A percentile compares a stretch with the other conserved stretches of the same genome.
These are phyloP conservation scores for Lanzia echinophila DNA, from an alignment of 2,329 filamentous ascomycete species.

Conservation along the genomic window DNA sequence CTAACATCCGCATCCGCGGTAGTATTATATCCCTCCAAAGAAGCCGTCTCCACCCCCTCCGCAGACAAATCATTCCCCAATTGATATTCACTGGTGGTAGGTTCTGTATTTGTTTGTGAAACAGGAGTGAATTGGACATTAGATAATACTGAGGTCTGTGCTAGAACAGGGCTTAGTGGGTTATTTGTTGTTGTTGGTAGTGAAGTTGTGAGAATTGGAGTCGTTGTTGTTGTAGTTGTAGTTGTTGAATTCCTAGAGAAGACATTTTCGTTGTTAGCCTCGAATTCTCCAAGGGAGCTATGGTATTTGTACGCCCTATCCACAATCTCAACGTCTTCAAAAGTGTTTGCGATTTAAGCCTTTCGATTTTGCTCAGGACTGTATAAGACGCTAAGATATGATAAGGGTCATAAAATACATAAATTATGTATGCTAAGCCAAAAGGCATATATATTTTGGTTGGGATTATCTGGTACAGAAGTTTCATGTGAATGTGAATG, in stretches of 20 bases:
- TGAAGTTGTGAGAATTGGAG: too few species aligned
- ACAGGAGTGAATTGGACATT: not conserved
- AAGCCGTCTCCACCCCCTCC: not conserved
- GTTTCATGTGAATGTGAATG: not conserved
- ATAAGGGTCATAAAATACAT: too few species aligned
- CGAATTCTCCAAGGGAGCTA: not conserved
- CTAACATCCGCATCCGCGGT: not conserved
- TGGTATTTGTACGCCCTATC: not conserved
- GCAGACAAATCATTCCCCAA: not conserved
- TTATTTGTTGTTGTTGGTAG: conserved; percentile 56
- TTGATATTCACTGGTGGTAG: not conserved
- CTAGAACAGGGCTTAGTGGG: conserved; percentile 42
- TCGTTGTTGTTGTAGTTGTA: too few species aligned
- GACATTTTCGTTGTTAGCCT: conserved; percentile 1
- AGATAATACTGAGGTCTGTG: not conserved
- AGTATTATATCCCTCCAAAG: not conserved
- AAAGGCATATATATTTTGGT: too few species aligned
- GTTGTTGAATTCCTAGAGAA: not conserved
- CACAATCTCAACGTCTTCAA: not conserved
- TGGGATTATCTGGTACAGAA: too few species aligned
- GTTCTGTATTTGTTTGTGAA: not conserved
- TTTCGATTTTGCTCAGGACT: too few species aligned
- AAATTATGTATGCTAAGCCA: too few species aligned
- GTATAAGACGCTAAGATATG: too few species aligned
- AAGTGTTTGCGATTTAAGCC: too few species aligned